Conservation (phyloP, 257 asterid species). For the Cordia subcordata region DNA sequence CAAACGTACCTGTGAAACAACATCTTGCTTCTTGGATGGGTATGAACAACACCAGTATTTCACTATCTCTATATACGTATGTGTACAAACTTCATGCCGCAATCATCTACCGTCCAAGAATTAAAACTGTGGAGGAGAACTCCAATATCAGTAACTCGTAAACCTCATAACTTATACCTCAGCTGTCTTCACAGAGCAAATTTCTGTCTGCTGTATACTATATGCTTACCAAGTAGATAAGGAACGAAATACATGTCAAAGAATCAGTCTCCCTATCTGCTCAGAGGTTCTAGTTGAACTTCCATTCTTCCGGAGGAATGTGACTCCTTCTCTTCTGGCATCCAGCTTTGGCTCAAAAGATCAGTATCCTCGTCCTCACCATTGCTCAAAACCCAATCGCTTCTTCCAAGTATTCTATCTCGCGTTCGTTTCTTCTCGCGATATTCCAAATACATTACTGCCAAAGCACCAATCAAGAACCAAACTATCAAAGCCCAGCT, state of each 20-base stretch:
- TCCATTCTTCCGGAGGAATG: slow-evolving; percentile 66
- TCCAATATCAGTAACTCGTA: neutral
- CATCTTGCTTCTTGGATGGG: neutral
- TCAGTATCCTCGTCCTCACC: slow-evolving; percentile 65
- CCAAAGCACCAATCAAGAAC: slow-evolving; percentile 62
- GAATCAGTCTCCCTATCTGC: too few relatives aligned
- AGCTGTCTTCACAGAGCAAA: neutral
- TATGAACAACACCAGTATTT: neutral
- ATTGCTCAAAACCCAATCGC: slow-evolving; percentile 85
- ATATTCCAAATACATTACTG: slow-evolving; percentile 64
- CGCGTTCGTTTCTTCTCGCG: slow-evolving; percentile 49
- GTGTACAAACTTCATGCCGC: slow-evolving; percentile 12
- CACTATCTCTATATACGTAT: slow-evolving; percentile 6
- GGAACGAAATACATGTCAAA: slow-evolving; percentile 5
- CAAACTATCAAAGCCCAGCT: slow-evolving; percentile 82
- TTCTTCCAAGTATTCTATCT: slow-evolving; percentile 44
- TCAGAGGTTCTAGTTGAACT: slow-evolving; percentile 82
- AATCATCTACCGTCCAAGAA: slow-evolving; percentile 3
- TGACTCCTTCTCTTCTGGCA: slow-evolving; percentile 39
- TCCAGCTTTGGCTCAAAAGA: slow-evolving; percentile 50
- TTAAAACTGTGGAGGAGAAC: slow-evolving; percentile 1
- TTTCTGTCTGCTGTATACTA: slow-evolving; percentile 5
- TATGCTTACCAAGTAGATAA: neutral
- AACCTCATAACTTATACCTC: slow-evolving; percentile 5
- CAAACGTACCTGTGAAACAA: too few relatives aligned